These are phyloP conservation scores for Pseudomassariella vexata DNA, from an alignment of 2,329 filamentous ascomycete genomes.

Conservation along the genomic window DNA sequence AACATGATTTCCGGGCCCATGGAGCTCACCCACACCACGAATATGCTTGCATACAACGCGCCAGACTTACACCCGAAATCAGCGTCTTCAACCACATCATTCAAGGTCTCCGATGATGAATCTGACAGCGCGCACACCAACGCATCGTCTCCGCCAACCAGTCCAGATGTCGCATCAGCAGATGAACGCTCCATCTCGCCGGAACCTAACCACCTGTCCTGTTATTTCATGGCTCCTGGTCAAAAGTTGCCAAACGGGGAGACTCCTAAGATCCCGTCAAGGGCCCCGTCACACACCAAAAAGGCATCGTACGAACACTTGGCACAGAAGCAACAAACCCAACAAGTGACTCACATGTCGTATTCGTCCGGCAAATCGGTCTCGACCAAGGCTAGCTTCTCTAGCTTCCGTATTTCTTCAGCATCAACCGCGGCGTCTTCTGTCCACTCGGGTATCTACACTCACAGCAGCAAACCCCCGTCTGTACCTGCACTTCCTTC, in stretches of 20 bases:
- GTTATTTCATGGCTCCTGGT: constrained; percentile 54
- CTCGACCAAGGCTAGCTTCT: constrained; percentile 51
- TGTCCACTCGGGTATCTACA: constrained; percentile 29
- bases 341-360: too few relatives aligned
- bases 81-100: constrained; percentile 43
- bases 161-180: constrained; percentile 59
- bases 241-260: constrained; percentile 36
- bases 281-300: constrained; percentile 85
- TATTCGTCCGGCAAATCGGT: constrained; percentile 46
- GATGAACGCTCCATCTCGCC: constrained; percentile 49
- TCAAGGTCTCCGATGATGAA: constrained; percentile 59
- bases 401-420: constrained; percentile 52
- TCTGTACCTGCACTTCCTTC: constrained; percentile 24
- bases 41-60: constrained; percentile 92
- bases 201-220: constrained; percentile 61
- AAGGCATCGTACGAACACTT: constrained; percentile 70
- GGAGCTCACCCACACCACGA: constrained; percentile 87
- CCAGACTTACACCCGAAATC: constrained; percentile 63
- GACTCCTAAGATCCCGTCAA: constrained; percentile 65
- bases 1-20: constrained; percentile 82
- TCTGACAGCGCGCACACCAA: constrained; percentile 60
- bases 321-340: constrained; percentile 48
- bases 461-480: constrained; percentile 19
- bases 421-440: constrained; percentile 47
- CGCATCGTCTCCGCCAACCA: constrained; percentile 58